Base-by-base conservation (phyloP, 495 filamentous ascomycete species). In the Polyplosphaeria fusca region DNA sequence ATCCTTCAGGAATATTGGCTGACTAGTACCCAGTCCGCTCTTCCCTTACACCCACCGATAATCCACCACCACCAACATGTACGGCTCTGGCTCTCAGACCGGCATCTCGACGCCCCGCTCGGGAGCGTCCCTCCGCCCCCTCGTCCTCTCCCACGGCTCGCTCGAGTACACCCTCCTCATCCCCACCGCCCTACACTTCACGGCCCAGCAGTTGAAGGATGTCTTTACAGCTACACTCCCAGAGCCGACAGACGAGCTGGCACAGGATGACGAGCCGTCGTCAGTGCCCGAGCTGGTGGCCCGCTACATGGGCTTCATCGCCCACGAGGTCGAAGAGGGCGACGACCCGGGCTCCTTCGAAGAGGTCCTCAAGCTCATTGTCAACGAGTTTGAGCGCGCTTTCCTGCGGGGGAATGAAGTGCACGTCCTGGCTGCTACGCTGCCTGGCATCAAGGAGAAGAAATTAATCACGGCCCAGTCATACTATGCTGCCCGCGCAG, bases 371-470 rank as follows among this genome's bases (percentile, higher is more conserved):
- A 94, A 89, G 70, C 77, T 96, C 51, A 80, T 91, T 47, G 74
- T 96, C 27, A 91, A 90, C 70, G 93, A 98, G 68, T 97, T 97
- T 67, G 93, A 98, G 78, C 82, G 94, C 19, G 88, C 85, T 32
- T 97, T 95, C 65, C 85, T 98, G 67, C 82, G 86, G 32, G 93
- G 92, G 39, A 99, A 99, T 62, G 94, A 99, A 52, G 88, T 96
- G 40, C 93, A 99, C 68, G 92, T 91, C 5, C 71, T 97, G 18
- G 89, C 86, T 24, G 86, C 90, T 24, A 80, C 79, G 11, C 78
- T 97, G 4, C 89, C 92, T 0, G 93, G 94, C 52, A 96, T 95
- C 58, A 78, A 84, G 39, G 75, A 82, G 48, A 99, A 97, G 77
- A 95, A 96, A 75, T 79, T 90, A 26, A 77, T 87, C 58, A 90